Conservation (phyloP, 768 basidiomycete genomes). For the Lyophyllum atratum region DNA sequence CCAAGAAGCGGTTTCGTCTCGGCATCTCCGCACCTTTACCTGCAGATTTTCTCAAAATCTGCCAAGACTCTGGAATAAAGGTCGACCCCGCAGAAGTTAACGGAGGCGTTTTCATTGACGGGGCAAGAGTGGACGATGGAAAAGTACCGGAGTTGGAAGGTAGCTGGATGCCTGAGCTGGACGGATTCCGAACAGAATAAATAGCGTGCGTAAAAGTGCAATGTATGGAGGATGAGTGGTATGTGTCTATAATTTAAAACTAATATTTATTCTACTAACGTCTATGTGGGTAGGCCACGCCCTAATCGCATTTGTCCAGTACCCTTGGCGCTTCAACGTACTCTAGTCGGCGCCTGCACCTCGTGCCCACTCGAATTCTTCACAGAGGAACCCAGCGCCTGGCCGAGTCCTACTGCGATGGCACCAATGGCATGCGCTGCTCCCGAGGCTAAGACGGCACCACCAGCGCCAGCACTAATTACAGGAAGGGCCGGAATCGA, state of each 20-base stretch:
- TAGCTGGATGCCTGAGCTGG: constrained; percentile 21
- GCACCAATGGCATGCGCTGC: constrained; percentile 81
- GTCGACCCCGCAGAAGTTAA: constrained; percentile 34
- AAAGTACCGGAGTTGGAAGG: constrained; percentile 41
- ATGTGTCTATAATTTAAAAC: constrained; percentile 8
- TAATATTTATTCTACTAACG: neutral
- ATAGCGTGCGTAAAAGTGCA: constrained; percentile 8
- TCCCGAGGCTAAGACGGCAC: constrained; percentile 69
- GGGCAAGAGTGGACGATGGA: constrained; percentile 32
- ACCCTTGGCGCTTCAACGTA: constrained; percentile 1
- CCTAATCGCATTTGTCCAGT: neutral
- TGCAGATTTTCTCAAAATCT: constrained; percentile 52
- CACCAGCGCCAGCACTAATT: constrained; percentile 68
- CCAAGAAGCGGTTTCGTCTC: constrained; percentile 51
- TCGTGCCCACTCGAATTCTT: constrained; percentile 18
- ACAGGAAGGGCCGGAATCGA: constrained; percentile 73
- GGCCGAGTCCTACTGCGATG: constrained; percentile 74
- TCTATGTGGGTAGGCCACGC: neutral
- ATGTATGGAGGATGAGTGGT: constrained; percentile 3
- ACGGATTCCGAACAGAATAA: neutral
- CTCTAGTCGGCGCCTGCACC: constrained; percentile 16
- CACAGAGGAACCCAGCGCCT: constrained; percentile 39
- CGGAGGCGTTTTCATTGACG: constrained; percentile 53
- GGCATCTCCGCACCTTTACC: constrained; percentile 62
- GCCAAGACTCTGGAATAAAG: constrained; percentile 45